Evolutionary conservation across 441 rosid species (phyloP).

Genomic region (Cnidoscolus chayamansa): DNA sequence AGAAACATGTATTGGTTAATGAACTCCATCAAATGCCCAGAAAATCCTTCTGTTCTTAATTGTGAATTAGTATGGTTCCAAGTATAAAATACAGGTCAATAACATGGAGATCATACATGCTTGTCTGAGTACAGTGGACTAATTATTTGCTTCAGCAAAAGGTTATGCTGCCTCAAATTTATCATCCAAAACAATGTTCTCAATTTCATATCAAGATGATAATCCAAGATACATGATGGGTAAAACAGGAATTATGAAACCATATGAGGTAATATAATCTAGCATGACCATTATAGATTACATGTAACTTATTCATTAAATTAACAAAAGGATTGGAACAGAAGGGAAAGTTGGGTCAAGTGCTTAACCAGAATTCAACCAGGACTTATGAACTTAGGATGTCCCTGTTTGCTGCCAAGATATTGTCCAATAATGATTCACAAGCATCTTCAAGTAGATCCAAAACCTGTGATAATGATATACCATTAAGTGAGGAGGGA

Average conservation of each 20-base stretch:
- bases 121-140: no score
- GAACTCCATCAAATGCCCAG: not conserved
- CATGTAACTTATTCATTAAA: not conserved
- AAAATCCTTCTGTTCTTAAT: not conserved
- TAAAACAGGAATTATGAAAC: not conserved
- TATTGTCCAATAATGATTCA: slow-evolving; percentile 74
- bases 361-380: slow-evolving; percentile 8
- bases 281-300: not conserved
- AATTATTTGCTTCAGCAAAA: no score
- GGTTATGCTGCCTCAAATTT: not conserved
- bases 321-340: not conserved
- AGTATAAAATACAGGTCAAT: not conserved
- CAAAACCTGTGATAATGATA: slow-evolving; percentile 49
- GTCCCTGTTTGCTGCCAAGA: slow-evolving; percentile 39
- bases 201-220: not conserved
- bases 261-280: not conserved
- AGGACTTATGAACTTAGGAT: slow-evolving; percentile 18
- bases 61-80: not conserved
- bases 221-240: not conserved
- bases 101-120: not conserved
- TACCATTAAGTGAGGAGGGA: not conserved
- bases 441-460: slow-evolving; percentile 93
- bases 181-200: not conserved
- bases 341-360: not conserved
- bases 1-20: not conserved